These are phyloP conservation scores for Agarophyton chilense DNA, from an alignment of 23 red algal species.

Conservation along the genomic window DNA sequence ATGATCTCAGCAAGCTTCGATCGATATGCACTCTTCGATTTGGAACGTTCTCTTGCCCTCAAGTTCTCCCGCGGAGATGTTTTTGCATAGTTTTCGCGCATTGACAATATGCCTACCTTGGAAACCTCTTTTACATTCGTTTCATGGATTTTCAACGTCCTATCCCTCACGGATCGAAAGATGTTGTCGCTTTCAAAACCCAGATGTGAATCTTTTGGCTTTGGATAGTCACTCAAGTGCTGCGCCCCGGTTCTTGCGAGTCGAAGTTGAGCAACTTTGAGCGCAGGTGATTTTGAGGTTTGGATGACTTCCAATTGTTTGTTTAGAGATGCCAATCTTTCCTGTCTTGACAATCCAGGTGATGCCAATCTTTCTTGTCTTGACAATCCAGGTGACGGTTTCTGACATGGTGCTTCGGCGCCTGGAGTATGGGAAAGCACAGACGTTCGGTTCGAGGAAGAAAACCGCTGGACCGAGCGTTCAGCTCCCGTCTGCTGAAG, in stretches of 20 bases:
- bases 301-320: background rate
- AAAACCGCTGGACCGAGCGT: background rate
- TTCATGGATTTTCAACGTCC: background rate
- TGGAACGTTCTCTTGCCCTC: background rate
- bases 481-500: background rate
- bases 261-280: background rate
- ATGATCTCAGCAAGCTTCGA: background rate
- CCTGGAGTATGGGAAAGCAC: background rate
- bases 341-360: no score
- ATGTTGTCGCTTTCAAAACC: background rate
- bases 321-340: background rate
- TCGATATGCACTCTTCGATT: conserved; percentile 7
- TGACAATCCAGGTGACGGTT: background rate
- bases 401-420: background rate
- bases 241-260: background rate
- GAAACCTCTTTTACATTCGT: background rate
- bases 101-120: background rate
- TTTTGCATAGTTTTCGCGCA: background rate
- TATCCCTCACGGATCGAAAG: background rate
- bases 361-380: no score
- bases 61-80: background rate
- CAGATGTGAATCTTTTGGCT: background rate
- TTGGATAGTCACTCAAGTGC: background rate
- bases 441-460: background rate
- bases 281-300: background rate